phyloP scores from a whole-genome alignment of 2,329 filamentous ascomycete genomes.

The Fonsecaea multimorphosa region DNA sequence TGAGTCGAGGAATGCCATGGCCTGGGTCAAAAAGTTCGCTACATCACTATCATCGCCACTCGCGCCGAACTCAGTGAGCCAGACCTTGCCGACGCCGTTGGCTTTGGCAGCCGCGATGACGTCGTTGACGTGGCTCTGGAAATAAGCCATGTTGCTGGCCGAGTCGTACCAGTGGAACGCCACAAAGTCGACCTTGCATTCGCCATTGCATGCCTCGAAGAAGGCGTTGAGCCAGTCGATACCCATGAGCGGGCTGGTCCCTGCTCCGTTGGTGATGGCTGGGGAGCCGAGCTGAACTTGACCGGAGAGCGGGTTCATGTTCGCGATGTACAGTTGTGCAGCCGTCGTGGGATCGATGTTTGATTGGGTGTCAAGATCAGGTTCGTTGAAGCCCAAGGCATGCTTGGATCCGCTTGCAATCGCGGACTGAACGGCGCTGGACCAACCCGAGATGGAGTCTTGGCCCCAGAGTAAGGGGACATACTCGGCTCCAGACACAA shows the following conservation, averaged over 20 bases:
- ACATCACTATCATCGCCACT: conserved; percentile 32
- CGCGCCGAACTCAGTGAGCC: conserved; percentile 55
- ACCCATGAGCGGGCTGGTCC: conserved; percentile 41
- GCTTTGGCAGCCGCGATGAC: conserved; percentile 45
- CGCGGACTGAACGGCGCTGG: conserved; percentile 40
- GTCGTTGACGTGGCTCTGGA: conserved; percentile 48
- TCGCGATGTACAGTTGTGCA: conserved; percentile 45
- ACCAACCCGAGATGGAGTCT: conserved; percentile 47
- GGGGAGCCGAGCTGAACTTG: conserved; percentile 52
- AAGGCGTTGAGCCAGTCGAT: conserved; percentile 51
- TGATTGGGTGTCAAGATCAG: conserved; percentile 49
- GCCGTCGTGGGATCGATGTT: conserved; percentile 48
- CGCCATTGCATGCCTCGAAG: conserved; percentile 46
- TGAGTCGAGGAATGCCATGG: conserved; percentile 49
- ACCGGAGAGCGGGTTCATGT: conserved; percentile 48
- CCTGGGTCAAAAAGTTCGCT: conserved; percentile 47
- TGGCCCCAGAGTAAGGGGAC: conserved; percentile 55
- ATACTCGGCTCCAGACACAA: conserved; percentile 48
- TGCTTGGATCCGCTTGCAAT: conserved; percentile 45
- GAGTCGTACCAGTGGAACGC: conserved; percentile 55
- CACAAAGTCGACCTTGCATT: conserved; percentile 50
- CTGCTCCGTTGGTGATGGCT: conserved; percentile 49
- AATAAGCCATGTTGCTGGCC: conserved; percentile 42
- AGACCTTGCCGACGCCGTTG: conserved; percentile 49
- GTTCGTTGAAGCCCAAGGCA: conserved; percentile 56